Percentiles rank a stretch among this genome's conserved stretches.
Evolutionary conservation across 768 basidiomycete species (phyloP).

Genomic region (Panellus pusillus): DNA sequence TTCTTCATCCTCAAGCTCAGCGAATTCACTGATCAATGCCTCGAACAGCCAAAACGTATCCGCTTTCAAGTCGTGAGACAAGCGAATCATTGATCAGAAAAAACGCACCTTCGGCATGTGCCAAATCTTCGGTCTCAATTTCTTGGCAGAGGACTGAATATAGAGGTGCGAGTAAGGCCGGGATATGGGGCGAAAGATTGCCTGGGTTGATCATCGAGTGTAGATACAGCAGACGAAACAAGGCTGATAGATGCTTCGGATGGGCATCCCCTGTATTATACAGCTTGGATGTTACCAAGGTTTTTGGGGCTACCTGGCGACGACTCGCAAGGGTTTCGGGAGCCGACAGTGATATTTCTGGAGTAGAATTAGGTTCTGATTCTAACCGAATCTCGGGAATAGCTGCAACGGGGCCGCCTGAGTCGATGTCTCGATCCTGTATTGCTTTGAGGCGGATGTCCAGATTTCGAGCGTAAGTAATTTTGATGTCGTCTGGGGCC

Average conservation of each 20-base stretch:
- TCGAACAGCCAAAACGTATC: constrained; percentile 86
- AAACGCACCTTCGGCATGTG: constrained; percentile 52
- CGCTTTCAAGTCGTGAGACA: constrained; percentile 32
- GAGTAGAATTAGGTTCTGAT: constrained; percentile 24
- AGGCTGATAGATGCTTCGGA: constrained; percentile 58
- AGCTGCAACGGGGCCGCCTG: constrained; percentile 21
- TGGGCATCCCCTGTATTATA: constrained; percentile 50
- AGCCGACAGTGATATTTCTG: constrained; percentile 42
- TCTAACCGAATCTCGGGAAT: constrained; percentile 46
- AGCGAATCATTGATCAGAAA: not conserved
- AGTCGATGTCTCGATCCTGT: constrained; percentile 28
- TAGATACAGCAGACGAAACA: constrained; percentile 70
- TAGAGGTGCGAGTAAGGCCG: constrained; percentile 68
- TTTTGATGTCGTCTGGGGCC: constrained; percentile 46
- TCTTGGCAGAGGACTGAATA: constrained; percentile 65
- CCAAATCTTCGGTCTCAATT: constrained; percentile 55
- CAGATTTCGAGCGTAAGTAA: constrained; percentile 51
- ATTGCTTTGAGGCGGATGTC: constrained; percentile 54
- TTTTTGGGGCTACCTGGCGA: constrained; percentile 32
- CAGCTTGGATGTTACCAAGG: constrained; percentile 48
- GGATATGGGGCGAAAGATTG: constrained; percentile 63
- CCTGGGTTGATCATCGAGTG: constrained; percentile 74
- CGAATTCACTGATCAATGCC: constrained; percentile 68
- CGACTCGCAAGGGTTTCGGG: constrained; percentile 31
- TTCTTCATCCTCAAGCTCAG: constrained; percentile 72